Base-by-base conservation (phyloP, 352 stramenopile species). In the Phytophthora fragariaefolia region DNA sequence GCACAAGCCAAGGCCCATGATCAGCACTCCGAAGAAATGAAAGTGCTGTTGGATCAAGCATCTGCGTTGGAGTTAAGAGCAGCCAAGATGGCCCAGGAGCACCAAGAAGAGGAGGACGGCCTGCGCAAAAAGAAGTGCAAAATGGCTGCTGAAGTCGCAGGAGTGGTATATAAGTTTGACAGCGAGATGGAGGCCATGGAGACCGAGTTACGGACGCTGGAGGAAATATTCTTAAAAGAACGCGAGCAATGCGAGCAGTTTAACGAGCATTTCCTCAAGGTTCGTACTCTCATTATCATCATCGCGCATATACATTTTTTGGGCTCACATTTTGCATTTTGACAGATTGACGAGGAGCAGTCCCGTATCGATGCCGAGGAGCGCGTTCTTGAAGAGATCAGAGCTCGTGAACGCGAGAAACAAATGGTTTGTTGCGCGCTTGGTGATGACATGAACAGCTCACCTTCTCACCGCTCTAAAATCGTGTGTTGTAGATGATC, bases 121-220 rank as follows among this genome's bases (percentile, higher is more conserved):
- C 72, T 96, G 27, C 84, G 84, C 34, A 96, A 96, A 60, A 85
- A 83, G 64, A 95, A 96, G 58, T 88, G 75, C 71, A 95, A 95
- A 50, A 84, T 83, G 38, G 87, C 87, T 18, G 66, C 77, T 8
- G 90, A 97, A 61, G 78, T 95, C 6, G 80, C 82, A 13, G 58
- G 50, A 17, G 71, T 91, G 22, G 82, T 96, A 10, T 87, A 91
- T 27, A 91, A 90, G 58, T 95, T 92, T 62, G 87, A 95, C 67
- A 26, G 34, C 1, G 88, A 95, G 53, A 93, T 97, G 83, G 64
- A 78, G 13, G 63, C 67, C 5, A 82, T 94, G 48, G 76, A 87
- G 49, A 68, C 59, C 3, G 82, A 90, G 36, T 74, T 93, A 43
- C 71, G 78, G 18, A 56, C 66, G 6, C 66, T 94, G 18, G 72